phyloP scores from a whole-genome alignment of 768 basidiomycete species.

The Agrocybe praecox region DNA sequence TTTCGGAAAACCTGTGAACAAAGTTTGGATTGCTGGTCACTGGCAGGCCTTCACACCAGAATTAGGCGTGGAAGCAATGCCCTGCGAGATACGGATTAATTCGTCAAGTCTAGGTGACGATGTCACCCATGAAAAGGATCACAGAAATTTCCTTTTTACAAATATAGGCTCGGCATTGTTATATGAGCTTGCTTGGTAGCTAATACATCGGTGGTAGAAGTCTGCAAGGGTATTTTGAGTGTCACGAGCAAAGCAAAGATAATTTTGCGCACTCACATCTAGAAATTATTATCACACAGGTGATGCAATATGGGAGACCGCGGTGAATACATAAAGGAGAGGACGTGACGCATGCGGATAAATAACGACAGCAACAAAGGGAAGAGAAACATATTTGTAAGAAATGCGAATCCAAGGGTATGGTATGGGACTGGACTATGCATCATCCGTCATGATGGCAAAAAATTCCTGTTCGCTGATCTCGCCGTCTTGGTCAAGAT shows the following conservation, averaged over 20 bases:
- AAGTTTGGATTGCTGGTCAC: background rate
- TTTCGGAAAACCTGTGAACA: background rate
- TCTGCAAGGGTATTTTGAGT: conserved; percentile 15
- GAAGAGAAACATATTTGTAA: background rate
- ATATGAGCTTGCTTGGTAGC: conserved; percentile 15
- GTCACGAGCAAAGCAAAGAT: conserved; percentile 6
- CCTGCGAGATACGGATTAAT: conserved; percentile 12
- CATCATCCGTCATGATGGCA: conserved; percentile 95
- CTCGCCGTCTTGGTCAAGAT: conserved; percentile 97
- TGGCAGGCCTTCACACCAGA: background rate
- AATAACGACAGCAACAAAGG: conserved; percentile 19
- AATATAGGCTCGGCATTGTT: conserved; percentile 20
- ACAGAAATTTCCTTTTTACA: conserved; percentile 11
- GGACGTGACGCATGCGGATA: conserved; percentile 20
- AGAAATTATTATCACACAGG: conserved; percentile 20
- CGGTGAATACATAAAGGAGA: conserved; percentile 18
- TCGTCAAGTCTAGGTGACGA: conserved; percentile 11
- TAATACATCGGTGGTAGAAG: conserved; percentile 21
- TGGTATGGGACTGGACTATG: conserved; percentile 37
- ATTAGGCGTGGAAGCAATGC: conserved; percentile 8
- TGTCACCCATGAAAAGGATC: conserved; percentile 10
- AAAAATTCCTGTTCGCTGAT: conserved; percentile 97
- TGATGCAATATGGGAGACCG: conserved; percentile 14
- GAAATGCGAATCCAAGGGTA: conserved; percentile 3
- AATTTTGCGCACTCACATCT: conserved; percentile 15